A percentile compares a stretch with the other conserved stretches of the same genome.
Evolutionary conservation across 495 filamentous ascomycete species (phyloP).

Genomic region (Trichoderma erinaceum): DNA sequence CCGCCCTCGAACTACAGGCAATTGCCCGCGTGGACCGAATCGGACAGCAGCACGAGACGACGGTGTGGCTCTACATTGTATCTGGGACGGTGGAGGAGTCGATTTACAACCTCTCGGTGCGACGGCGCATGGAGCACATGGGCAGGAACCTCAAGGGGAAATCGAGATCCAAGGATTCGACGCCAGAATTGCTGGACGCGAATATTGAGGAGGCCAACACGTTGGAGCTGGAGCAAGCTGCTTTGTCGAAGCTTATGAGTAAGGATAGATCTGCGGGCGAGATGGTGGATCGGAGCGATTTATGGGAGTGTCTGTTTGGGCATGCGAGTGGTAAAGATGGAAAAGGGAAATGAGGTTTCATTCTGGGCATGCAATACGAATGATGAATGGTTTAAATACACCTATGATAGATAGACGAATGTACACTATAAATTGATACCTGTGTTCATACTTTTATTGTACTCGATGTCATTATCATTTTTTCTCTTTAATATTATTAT

Average conservation of each 20-base stretch:
- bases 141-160: conserved; percentile 37
- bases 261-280: conserved; percentile 71
- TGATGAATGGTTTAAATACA: no score
- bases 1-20: conserved; percentile 87
- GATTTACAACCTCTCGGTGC: conserved; percentile 79
- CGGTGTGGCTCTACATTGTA: conserved; percentile 91
- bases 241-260: conserved; percentile 59
- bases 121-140: conserved; percentile 70
- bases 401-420: no score
- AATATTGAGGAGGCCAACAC: conserved; percentile 77
- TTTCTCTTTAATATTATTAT: neutral
- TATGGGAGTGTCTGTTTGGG: conserved; percentile 88
- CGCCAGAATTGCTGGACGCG: conserved; percentile 40
- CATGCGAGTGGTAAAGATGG: conserved; percentile 30
- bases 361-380: conserved; percentile 50
- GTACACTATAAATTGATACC: no score
- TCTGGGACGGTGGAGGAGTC: conserved; percentile 83
- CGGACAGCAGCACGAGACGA: conserved; percentile 79
- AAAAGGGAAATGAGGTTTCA: conserved; percentile 30
- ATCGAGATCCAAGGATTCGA: conserved; percentile 26
- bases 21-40: conserved; percentile 93
- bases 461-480: neutral
- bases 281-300: conserved; percentile 67
- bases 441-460: neutral
- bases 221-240: conserved; percentile 66